phyloP scores from a whole-genome alignment of 768 basidiomycete species.

The Kwoniella mangroviensis region DNA sequence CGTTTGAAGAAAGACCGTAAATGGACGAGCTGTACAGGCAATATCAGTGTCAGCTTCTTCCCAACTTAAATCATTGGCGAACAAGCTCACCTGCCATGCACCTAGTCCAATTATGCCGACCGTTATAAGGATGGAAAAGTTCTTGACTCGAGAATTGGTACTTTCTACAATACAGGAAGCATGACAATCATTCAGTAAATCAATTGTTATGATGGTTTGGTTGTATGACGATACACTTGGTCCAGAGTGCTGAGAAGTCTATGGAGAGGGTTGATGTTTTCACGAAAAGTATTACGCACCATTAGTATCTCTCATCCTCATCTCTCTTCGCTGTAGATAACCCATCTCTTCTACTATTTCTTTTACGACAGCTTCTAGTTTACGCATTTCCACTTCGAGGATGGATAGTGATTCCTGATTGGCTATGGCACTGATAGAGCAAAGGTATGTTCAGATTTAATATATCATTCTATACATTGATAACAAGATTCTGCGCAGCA shows the following conservation, averaged over 20 bases:
- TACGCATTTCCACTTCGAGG: constrained; percentile 97
- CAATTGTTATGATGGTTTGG: too few relatives aligned
- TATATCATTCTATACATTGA: too few relatives aligned
- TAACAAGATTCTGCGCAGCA: too few relatives aligned
- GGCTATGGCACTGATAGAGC: constrained; percentile 78
- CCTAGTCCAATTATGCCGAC: constrained; percentile 77
- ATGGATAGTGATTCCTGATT: constrained; percentile 96
- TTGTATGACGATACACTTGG: too few relatives aligned
- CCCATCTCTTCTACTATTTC: constrained; percentile 92
- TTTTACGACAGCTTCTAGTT: constrained; percentile 90
- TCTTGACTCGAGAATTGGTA: constrained; percentile 87
- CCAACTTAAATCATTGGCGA: neutral
- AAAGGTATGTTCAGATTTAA: neutral
- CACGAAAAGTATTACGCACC: constrained; percentile 62
- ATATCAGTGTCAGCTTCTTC: neutral
- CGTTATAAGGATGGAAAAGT: constrained; percentile 88
- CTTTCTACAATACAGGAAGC: constrained; percentile 66
- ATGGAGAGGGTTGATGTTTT: too few relatives aligned
- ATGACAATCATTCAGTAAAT: too few relatives aligned
- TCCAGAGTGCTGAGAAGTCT: too few relatives aligned
- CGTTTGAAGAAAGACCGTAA: constrained; percentile 93
- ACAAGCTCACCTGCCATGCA: constrained; percentile 71
- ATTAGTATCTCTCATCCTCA: constrained; percentile 84
- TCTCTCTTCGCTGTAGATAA: constrained; percentile 89
- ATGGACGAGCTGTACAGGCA: constrained; percentile 70